Evolutionary conservation across 352 stramenopile species (phyloP), one percentile per base, ranked within the genome.

Genomic region (Pythium chondricola): DNA sequence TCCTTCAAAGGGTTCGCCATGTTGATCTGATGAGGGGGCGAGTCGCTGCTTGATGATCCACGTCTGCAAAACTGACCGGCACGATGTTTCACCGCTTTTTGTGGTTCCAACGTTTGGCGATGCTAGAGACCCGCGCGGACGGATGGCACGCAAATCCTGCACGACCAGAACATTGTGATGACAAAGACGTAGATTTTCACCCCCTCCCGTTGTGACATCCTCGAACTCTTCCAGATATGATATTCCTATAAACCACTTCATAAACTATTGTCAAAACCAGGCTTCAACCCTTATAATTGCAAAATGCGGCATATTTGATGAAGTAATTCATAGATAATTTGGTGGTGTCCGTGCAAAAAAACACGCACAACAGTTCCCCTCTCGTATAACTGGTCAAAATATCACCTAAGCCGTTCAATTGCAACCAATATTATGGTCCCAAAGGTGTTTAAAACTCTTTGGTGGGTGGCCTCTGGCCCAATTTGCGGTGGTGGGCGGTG

Each of bases 1-100:
- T 93, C 82, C 68, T 86, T 89, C 29, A 89, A 42, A 9, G 79
- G 78, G 56, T 74, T 91, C 60, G 88, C 72, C 78, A 88, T 93
- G 22, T 48, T 83, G 45, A 32, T 17, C 40, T 38, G 20, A 4
- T 42, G 37, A 17, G 30, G 17, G 36, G 25, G 17, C 21, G 43
- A 18, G 33, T 17, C 18, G 45, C 38, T 56, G 39, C 48, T 54
- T 54, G 35, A 38, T 42, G 42, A 52, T 50, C 46, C 29, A 52
- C 44, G 48, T 52, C 48, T 64, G 56, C 48, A 46, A 56, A 52
- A 58, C 56, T 58, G 55, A 48, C 18, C 31, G 6, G 20, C 33
- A 3, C 10, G 30, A 18, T 30, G 4, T 18, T 32, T 29, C 42
- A 13, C 4, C 10, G 22, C 14, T 16, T 64, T 64, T 48, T 64